phyloP scores from a whole-genome alignment of 257 asterid genomes.

The Nicotiana benthamiana region DNA sequence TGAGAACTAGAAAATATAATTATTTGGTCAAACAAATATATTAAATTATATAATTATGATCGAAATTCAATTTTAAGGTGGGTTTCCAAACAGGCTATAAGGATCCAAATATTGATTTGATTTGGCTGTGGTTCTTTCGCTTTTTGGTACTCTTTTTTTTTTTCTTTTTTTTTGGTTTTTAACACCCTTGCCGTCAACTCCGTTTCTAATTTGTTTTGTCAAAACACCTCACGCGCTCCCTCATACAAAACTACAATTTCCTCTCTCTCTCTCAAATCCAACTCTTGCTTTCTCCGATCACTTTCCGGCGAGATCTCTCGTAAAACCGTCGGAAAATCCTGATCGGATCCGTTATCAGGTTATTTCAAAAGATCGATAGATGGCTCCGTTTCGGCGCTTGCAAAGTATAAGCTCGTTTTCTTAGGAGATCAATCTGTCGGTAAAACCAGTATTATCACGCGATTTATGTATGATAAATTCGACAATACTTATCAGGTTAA shows the following conservation, averaged over 20 bases:
- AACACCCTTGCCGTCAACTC: too few relatives aligned
- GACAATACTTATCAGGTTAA: conserved; percentile 76
- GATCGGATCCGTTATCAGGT: conserved; percentile 19
- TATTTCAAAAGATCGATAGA: neutral
- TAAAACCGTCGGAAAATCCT: conserved; percentile 26
- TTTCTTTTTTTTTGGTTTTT: too few relatives aligned
- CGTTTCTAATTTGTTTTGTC: neutral
- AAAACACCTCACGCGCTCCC: conserved; percentile 4
- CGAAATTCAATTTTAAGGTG: too few relatives aligned
- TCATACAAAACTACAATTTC: neutral
- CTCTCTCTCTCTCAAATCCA: neutral
- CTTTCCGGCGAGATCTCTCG: conserved; percentile 41
- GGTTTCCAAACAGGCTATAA: too few relatives aligned
- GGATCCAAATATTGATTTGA: too few relatives aligned
- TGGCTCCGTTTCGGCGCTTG: conserved; percentile 9
- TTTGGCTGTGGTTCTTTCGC: too few relatives aligned
- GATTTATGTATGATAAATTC: conserved; percentile 87
- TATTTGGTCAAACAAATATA: too few relatives aligned
- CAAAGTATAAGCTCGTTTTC: conserved; percentile 80
- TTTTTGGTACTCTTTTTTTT: too few relatives aligned
- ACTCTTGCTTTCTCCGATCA: conserved; percentile 17
- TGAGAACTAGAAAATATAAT: too few relatives aligned
- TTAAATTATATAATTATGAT: too few relatives aligned
- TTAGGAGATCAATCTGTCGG: conserved; percentile 97
- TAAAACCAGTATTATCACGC: conserved; percentile 85